Conservation (phyloP, 768 basidiomycete species). For the Calvatia gigantea region DNA sequence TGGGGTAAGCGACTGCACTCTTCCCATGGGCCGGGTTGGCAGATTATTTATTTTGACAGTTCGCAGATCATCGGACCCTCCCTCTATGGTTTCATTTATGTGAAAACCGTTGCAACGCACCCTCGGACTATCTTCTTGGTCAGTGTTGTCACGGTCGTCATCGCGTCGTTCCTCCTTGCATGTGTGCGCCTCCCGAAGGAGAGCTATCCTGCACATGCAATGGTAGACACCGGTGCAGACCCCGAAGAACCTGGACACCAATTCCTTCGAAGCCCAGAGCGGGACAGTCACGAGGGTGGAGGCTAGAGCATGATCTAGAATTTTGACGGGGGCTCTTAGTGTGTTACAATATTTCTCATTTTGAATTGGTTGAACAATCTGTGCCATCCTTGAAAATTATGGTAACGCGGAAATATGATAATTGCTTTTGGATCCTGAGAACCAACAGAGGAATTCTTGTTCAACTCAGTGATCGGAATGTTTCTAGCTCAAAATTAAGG, state of each 20-base stretch:
- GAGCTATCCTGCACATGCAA: not conserved
- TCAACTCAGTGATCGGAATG: too few relatives aligned
- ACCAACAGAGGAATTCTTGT: too few relatives aligned
- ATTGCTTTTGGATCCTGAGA: too few relatives aligned
- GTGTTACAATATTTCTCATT: not conserved
- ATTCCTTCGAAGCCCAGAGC: not conserved
- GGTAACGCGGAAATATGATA: too few relatives aligned
- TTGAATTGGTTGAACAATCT: not conserved
- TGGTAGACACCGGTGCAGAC: not conserved
- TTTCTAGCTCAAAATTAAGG: too few relatives aligned
- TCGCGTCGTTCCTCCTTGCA: slow-evolving; percentile 42
- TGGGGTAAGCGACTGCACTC: slow-evolving; percentile 40
- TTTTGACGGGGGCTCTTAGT: not conserved
- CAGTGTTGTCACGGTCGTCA: slow-evolving; percentile 32
- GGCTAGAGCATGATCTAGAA: not conserved
- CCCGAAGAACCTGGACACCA: not conserved
- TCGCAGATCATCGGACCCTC: slow-evolving; percentile 68
- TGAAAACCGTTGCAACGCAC: slow-evolving; percentile 64
- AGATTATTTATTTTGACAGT: too few relatives aligned
- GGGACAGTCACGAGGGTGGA: not conserved
- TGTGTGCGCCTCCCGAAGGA: slow-evolving; percentile 41
- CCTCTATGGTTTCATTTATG: slow-evolving; percentile 69
- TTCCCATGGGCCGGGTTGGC: not conserved
- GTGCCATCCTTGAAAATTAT: not conserved
- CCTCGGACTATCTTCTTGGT: slow-evolving; percentile 71